Evolutionary conservation across 2,329 filamentous ascomycete species (phyloP).

Genomic region (Colletotrichum navitas): DNA sequence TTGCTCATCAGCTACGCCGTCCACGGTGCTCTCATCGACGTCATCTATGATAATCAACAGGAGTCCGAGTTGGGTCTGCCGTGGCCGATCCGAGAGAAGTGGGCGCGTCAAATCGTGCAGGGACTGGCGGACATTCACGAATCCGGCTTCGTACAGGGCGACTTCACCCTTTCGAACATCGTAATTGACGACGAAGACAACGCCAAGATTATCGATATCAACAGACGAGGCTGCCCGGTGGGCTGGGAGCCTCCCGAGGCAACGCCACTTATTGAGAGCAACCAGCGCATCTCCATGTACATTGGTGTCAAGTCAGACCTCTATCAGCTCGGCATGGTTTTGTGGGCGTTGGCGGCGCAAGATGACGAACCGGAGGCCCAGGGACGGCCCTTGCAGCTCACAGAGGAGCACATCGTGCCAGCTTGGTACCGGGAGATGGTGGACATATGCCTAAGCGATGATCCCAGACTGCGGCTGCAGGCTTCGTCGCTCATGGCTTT

Average conservation of each 20-base stretch:
- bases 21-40: slow-evolving; percentile 87
- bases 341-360: slow-evolving; percentile 90
- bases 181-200: slow-evolving; percentile 88
- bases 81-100: slow-evolving; percentile 83
- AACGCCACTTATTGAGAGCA: slow-evolving; percentile 84
- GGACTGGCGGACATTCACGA: slow-evolving; percentile 95
- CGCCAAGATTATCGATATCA: slow-evolving; percentile 98
- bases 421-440: slow-evolving; percentile 84
- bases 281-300: slow-evolving; percentile 94
- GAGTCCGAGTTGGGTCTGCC: slow-evolving; percentile 66
- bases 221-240: slow-evolving; percentile 94
- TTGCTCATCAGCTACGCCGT: slow-evolving; percentile 90
- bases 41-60: slow-evolving; percentile 84
- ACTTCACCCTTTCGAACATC: slow-evolving; percentile 97
- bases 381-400: slow-evolving; percentile 75
- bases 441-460: slow-evolving; percentile 79
- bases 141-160: slow-evolving; percentile 94
- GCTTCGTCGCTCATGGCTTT: slow-evolving; percentile 78
- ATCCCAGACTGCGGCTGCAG: slow-evolving; percentile 78
- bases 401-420: slow-evolving; percentile 74
- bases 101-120: slow-evolving; percentile 91
- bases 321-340: slow-evolving; percentile 95
- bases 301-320: slow-evolving; percentile 98
- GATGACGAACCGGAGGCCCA: slow-evolving; percentile 91
- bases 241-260: slow-evolving; percentile 98